Evolutionary conservation across 2,329 filamentous ascomycete genomes (phyloP).

Genomic region (Ophiostoma tasmaniense): DNA sequence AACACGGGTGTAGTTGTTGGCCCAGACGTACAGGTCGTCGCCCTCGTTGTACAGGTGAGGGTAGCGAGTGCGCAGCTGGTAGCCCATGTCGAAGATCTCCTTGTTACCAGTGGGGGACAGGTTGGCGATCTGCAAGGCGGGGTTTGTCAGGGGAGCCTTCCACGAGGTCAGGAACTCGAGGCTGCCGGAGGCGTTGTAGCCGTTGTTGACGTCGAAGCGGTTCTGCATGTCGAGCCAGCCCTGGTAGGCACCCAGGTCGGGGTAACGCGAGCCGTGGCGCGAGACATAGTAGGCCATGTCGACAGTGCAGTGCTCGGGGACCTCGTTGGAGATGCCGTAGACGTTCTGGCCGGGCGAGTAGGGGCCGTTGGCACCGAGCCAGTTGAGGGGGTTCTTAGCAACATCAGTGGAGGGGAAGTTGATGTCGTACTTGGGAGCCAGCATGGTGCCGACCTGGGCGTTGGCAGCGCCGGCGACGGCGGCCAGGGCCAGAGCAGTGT

Average conservation of each 20-base stretch:
- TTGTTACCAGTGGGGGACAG: slow-evolving; percentile 55
- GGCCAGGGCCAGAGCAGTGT: slow-evolving; percentile 13
- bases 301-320: slow-evolving; percentile 49
- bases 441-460: slow-evolving; percentile 19
- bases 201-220: slow-evolving; percentile 40
- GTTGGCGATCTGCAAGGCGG: slow-evolving; percentile 48
- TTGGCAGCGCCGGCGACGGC: slow-evolving; percentile 17
- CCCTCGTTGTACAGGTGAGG: slow-evolving; percentile 42
- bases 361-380: slow-evolving; percentile 45
- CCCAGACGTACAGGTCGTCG: slow-evolving; percentile 50
- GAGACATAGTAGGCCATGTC: slow-evolving; percentile 53
- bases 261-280: slow-evolving; percentile 56
- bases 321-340: slow-evolving; percentile 43
- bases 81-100: slow-evolving; percentile 50
- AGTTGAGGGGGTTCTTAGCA: slow-evolving; percentile 33
- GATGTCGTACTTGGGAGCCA: slow-evolving; percentile 25
- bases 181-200: slow-evolving; percentile 43
- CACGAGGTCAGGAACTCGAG: slow-evolving; percentile 51
- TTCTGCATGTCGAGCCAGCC: slow-evolving; percentile 44
- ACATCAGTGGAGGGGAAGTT: slow-evolving; percentile 22
- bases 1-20: slow-evolving; percentile 57
- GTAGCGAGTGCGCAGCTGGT: slow-evolving; percentile 41
- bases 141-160: slow-evolving; percentile 48
- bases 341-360: slow-evolving; percentile 47
- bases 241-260: slow-evolving; percentile 50